These are phyloP conservation scores for Pythium plurisporium DNA, from an alignment of 352 stramenopile genomes.

Conservation along the genomic window DNA sequence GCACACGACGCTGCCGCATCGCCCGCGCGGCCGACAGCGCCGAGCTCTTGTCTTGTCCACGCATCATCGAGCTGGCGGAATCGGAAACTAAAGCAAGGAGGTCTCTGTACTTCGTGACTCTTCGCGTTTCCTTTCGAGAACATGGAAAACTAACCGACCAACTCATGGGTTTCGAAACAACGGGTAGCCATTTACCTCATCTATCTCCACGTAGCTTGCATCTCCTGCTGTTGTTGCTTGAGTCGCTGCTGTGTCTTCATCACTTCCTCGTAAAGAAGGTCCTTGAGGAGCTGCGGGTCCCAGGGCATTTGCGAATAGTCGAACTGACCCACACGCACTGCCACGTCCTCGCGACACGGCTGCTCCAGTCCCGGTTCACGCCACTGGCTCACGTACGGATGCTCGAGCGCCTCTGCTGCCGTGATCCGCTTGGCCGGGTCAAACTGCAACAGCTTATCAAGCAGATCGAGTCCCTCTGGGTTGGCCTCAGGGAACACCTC, in stretches of 20 bases:
- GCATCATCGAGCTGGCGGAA: no score
- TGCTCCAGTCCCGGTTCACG: conserved; percentile 59
- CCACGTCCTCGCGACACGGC: conserved; percentile 47
- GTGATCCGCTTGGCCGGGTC: conserved; percentile 86
- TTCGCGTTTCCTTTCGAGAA: conserved; percentile 4
- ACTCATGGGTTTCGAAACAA: not conserved
- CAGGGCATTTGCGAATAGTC: conserved; percentile 70
- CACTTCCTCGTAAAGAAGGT: conserved; percentile 79
- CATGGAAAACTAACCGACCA: not conserved
- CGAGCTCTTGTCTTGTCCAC: conserved; percentile 7
- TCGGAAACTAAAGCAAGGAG: no score
- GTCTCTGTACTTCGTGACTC: no score
- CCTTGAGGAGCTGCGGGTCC: conserved; percentile 71
- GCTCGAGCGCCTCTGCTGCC: conserved; percentile 72
- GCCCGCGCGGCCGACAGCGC: conserved; percentile 15
- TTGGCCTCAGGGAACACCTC: conserved; percentile 80
- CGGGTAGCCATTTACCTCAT: not conserved
- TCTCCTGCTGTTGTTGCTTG: conserved; percentile 19
- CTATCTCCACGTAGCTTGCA: conserved; percentile 2
- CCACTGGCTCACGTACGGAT: conserved; percentile 88
- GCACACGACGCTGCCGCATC: conserved; percentile 35
- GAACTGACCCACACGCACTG: conserved; percentile 55
- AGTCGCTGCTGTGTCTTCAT: conserved; percentile 56
- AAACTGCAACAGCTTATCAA: conserved; percentile 86
- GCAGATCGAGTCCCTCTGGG: conserved; percentile 79